Evolutionary conservation across 441 rosid species (phyloP).

Genomic region (Eruca vesicaria): DNA sequence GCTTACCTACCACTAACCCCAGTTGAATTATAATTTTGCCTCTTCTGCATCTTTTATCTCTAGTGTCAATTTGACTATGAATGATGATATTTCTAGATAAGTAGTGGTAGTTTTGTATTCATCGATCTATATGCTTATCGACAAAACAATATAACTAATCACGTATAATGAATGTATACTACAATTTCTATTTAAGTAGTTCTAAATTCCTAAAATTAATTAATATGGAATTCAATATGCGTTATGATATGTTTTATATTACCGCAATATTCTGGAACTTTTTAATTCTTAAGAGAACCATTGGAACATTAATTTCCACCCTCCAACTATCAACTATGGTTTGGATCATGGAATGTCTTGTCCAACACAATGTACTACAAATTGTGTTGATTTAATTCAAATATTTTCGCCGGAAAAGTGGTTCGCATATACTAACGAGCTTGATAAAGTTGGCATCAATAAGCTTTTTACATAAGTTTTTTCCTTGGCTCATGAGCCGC

Average conservation of each 20-base stretch:
- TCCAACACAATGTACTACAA: not conserved
- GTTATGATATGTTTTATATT: not conserved
- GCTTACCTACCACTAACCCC: conserved; percentile 1
- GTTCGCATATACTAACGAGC: not conserved
- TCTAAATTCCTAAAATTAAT: not conserved
- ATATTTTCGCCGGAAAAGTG: not conserved
- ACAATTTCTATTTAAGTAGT: not conserved
- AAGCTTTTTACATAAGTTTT: not conserved
- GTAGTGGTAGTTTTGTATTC: not conserved
- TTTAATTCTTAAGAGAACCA: not conserved
- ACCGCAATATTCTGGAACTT: not conserved
- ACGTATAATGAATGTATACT: not conserved
- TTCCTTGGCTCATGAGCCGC: not conserved
- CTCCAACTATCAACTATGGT: not conserved
- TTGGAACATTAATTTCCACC: not conserved
- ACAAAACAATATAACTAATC: not conserved
- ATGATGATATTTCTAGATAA: not conserved
- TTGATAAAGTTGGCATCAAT: not conserved
- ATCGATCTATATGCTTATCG: not conserved
- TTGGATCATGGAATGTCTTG: not conserved
- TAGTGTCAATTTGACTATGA: not conserved
- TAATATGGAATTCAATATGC: not conserved
- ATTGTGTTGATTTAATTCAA: not conserved
- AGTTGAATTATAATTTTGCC: not conserved
- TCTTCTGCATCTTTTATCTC: not conserved